These are phyloP conservation scores for Salvia rosmarinus DNA, from an alignment of 257 asterid genomes.

Conservation along the genomic window DNA sequence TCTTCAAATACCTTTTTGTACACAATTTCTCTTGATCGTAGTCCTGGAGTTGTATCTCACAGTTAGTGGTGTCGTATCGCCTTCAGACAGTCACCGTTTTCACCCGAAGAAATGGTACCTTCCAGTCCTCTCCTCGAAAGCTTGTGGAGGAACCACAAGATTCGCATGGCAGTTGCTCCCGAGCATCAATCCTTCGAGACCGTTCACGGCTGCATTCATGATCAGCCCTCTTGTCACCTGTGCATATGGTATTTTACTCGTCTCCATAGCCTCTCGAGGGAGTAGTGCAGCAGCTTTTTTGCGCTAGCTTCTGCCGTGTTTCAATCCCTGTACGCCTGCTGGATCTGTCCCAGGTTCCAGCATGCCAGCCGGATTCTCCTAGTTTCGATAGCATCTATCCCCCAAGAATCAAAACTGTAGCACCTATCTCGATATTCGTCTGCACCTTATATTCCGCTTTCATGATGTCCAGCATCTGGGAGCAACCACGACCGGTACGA, in stretches of 20 bases:
- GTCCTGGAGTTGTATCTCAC: slow-evolving; percentile 45
- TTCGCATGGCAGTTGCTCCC: slow-evolving; percentile 48
- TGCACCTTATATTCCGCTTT: slow-evolving; percentile 42
- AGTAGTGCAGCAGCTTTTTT: slow-evolving; percentile 45
- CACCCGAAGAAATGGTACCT: slow-evolving; percentile 43
- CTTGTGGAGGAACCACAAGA: slow-evolving; percentile 46
- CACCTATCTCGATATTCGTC: slow-evolving; percentile 32
- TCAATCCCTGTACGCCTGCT: slow-evolving; percentile 53
- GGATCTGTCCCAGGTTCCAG: slow-evolving; percentile 49
- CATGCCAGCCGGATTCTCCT: slow-evolving; percentile 38
- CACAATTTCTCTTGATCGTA: slow-evolving; percentile 37
- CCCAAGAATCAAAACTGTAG: slow-evolving; percentile 32
- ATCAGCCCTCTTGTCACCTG: slow-evolving; percentile 51
- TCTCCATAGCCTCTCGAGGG: slow-evolving; percentile 45
- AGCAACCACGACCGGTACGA: slow-evolving; percentile 39
- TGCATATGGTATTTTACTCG: slow-evolving; percentile 44
- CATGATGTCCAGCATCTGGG: slow-evolving; percentile 53
- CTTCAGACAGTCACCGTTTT: slow-evolving; percentile 31
- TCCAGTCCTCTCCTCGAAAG: slow-evolving; percentile 45
- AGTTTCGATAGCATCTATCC: slow-evolving; percentile 41
- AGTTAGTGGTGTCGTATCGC: slow-evolving; percentile 38
- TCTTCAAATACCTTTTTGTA: slow-evolving; percentile 42
- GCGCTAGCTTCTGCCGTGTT: slow-evolving; percentile 39
- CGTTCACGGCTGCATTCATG: slow-evolving; percentile 47
- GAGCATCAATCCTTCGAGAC: slow-evolving; percentile 31